Conservation (phyloP, 1,284 basidiomycete genomes). For the Ustilago curta region DNA sequence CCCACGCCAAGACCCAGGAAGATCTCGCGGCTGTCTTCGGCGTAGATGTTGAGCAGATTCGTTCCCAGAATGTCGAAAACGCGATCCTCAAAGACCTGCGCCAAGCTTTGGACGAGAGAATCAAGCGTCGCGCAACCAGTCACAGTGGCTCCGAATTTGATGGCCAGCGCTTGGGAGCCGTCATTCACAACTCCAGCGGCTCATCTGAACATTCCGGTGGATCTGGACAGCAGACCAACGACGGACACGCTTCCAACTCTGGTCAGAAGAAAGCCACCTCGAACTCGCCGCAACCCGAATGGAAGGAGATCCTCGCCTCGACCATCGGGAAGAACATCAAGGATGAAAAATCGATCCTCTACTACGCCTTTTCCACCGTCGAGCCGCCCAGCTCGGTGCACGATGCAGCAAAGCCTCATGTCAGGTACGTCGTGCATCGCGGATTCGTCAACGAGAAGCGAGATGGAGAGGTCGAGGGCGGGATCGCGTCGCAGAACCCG, state of each 20-base stretch:
- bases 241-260: constrained; percentile 31
- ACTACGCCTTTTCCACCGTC: constrained; percentile 63
- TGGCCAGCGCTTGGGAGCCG: constrained; percentile 34
- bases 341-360: constrained; percentile 62
- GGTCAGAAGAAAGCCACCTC: constrained; percentile 41
- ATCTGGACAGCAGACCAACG: constrained; percentile 21
- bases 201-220: not conserved
- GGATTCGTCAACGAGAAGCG: constrained; percentile 70
- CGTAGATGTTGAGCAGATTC: constrained; percentile 36
- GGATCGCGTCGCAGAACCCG: constrained; percentile 50
- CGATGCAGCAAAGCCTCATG: constrained; percentile 53
- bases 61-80: constrained; percentile 20
- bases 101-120: constrained; percentile 19
- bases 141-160: constrained; percentile 23
- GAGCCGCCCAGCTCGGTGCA: constrained; percentile 48
- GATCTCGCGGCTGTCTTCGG: constrained; percentile 45
- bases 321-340: constrained; percentile 55
- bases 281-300: constrained; percentile 58
- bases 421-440: constrained; percentile 69
- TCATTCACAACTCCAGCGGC: constrained; percentile 22
- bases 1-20: constrained; percentile 53
- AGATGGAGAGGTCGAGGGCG: constrained; percentile 48
- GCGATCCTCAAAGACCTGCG: constrained; percentile 36
- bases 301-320: constrained; percentile 58
- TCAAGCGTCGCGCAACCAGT: constrained; percentile 13